Base-by-base conservation (phyloP, 768 basidiomycete species). In the Rhizopogon vesiculosus region DNA sequence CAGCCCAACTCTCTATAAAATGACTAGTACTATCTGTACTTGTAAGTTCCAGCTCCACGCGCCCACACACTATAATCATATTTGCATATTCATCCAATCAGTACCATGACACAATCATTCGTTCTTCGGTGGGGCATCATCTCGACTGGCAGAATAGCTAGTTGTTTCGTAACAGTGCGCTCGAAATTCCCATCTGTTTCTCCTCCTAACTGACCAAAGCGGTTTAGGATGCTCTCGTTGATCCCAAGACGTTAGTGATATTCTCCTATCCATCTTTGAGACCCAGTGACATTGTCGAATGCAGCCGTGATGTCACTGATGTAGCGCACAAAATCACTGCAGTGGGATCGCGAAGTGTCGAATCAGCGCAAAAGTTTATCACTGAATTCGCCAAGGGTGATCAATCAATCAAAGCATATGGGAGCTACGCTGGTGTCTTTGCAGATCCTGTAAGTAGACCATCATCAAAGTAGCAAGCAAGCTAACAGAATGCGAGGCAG, bases 81-180 rank as follows among this genome's bases (percentile, higher is more conserved):
- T 43, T 50, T 5, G n/a, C 39, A 42, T 10, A 56, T 9, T 7
- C 28, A 39, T 31, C 8, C 25, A 31, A 18, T 63, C 70, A 69
- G 42, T 54, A 44, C 42, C 60, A 45, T 49, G 33, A n/a, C 55
- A 39, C 69, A 71, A 58, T 73, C 76, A 1, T 71, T 76, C 45
- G 73, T 73, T 16, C 69, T 92, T 53, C 82, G 82, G 54, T 93
- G 92, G 93, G 92, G 93, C 16, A 89, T 94, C 60, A 87, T 96
- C 58, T 89, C 91, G 12, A 92, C 91, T 1, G 91, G 90, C 31
- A 65, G 67, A 18, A 94, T 93, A 56, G 84, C 91, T 8, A 73
- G 73, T 31, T 69, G 66, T 10, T 94, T 93, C 66, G 79, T 84
- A 10, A 82, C 81, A 76, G 91, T 88, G 56, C 55, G 72, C 39